These are phyloP conservation scores for Penicillium capsulatum DNA, from an alignment of 2,329 filamentous ascomycete species.

Conservation along the genomic window DNA sequence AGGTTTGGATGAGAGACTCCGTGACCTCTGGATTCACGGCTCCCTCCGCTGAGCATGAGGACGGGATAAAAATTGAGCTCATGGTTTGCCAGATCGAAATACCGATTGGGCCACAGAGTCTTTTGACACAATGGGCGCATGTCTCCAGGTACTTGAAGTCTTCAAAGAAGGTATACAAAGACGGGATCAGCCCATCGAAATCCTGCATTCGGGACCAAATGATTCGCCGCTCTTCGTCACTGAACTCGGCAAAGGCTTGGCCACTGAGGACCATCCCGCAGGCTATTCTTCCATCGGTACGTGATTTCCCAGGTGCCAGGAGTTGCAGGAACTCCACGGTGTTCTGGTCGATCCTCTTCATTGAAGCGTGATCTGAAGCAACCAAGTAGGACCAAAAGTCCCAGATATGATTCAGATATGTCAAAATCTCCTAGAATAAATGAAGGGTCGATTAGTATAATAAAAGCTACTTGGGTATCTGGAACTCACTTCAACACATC, in stretches of 20 bases:
- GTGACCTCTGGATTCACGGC: slow-evolving; percentile 3
- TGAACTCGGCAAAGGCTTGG: slow-evolving; percentile 28
- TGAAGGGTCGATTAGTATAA: slow-evolving; percentile 1
- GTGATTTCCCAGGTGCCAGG: slow-evolving; percentile 13
- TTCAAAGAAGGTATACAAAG: slow-evolving; percentile 22
- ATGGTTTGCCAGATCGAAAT: slow-evolving; percentile 8
- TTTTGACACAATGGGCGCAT: slow-evolving; percentile 12
- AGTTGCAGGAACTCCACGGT: slow-evolving; percentile 18
- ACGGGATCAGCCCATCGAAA: slow-evolving; percentile 17
- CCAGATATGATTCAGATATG: slow-evolving; percentile 14
- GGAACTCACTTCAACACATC: slow-evolving; percentile 15
- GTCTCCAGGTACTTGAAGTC: slow-evolving; percentile 19
- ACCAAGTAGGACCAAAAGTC: slow-evolving; percentile 22
- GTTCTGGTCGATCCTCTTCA: slow-evolving; percentile 20
- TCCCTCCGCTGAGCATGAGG: slow-evolving; percentile 6
- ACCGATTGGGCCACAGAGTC: slow-evolving; percentile 5
- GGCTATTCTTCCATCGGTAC: slow-evolving; percentile 9
- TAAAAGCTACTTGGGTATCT: slow-evolving; percentile 3
- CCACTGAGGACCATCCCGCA: slow-evolving; percentile 17
- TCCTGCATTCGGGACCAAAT: slow-evolving; percentile 9
- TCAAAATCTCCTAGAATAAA: slow-evolving; percentile 21
- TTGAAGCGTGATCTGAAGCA: slow-evolving; percentile 6
- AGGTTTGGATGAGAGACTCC: slow-evolving; percentile 6
- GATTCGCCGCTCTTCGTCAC: slow-evolving; percentile 9
- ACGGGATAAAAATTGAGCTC: slow-evolving; percentile 9